A percentile compares a stretch with the other conserved stretches of the same genome.
These are phyloP conservation scores for Linnemannia schmuckeri DNA, from an alignment of 192 early-diverging fungal genomes.

Conservation along the genomic window DNA sequence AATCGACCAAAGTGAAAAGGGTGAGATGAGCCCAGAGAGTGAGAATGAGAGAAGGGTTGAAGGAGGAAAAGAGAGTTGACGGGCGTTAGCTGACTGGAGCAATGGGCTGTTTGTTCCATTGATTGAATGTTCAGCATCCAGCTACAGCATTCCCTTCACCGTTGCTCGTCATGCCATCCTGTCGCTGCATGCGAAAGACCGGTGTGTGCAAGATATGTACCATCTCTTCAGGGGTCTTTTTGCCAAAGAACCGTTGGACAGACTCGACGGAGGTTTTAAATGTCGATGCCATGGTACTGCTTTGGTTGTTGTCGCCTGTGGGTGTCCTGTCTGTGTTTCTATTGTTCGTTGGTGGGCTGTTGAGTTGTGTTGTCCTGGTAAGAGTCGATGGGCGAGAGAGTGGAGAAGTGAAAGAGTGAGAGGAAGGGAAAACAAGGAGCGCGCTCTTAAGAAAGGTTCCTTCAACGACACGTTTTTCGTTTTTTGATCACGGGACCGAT, in stretches of 20 bases:
- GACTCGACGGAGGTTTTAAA: conserved; percentile 51
- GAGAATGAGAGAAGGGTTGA: neutral
- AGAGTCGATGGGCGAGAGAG: neutral
- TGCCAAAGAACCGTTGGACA: conserved; percentile 72
- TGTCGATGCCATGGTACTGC: conserved; percentile 39
- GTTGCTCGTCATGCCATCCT: neutral
- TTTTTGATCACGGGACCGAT: too few species aligned
- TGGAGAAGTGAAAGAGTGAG: too few species aligned
- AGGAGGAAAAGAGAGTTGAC: neutral
- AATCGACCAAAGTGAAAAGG: neutral
- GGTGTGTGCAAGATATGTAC: conserved; percentile 32
- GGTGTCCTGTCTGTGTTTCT: neutral
- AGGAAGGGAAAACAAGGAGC: too few species aligned
- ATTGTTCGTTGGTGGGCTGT: neutral
- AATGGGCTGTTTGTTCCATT: neutral
- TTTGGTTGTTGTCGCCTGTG: neutral
- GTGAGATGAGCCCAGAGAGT: neutral
- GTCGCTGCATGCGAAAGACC: neutral
- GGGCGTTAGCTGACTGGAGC: neutral
- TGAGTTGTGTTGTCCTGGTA: neutral
- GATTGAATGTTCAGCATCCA: neutral
- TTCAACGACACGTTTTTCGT: too few species aligned
- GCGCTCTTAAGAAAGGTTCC: too few species aligned
- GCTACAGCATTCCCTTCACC: neutral
- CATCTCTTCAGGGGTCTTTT: conserved; percentile 70